These are phyloP conservation scores for Hericium alpestre DNA, from an alignment of 768 basidiomycete genomes.

Conservation along the genomic window DNA sequence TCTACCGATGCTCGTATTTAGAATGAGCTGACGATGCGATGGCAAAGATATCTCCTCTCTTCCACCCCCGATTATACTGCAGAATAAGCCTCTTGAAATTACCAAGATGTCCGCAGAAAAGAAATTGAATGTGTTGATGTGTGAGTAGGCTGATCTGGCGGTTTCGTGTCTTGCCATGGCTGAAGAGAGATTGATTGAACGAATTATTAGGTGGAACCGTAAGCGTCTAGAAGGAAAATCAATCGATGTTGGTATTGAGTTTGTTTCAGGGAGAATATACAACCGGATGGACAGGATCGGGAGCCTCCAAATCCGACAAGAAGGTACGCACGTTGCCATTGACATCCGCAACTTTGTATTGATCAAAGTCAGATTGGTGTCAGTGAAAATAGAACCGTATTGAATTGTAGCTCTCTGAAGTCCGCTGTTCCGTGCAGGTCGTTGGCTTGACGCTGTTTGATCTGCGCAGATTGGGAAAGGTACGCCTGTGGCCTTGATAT, in stretches of 20 bases:
- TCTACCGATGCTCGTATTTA: not conserved
- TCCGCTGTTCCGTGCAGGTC: conserved; percentile 37
- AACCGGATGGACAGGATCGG: conserved; percentile 86
- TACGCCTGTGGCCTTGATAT: conserved; percentile 12
- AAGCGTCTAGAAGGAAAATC: conserved; percentile 11
- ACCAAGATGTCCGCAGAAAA: conserved; percentile 30
- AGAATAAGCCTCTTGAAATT: not conserved
- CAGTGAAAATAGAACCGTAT: not conserved
- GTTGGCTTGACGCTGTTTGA: conserved; percentile 87
- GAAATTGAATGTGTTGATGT: conserved; percentile 71
- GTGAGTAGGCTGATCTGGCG: conserved; percentile 30
- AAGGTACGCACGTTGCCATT: conserved; percentile 38
- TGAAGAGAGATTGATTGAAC: not conserved
- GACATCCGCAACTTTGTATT: not conserved
- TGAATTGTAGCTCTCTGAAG: conserved; percentile 6
- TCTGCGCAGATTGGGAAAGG: conserved; percentile 76
- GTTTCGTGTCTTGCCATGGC: not conserved
- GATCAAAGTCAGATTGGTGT: conserved; percentile 22
- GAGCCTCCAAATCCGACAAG: conserved; percentile 92
- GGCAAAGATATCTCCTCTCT: not conserved
- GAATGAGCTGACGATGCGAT: not conserved
- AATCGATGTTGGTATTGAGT: conserved; percentile 10
- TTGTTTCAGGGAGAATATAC: conserved; percentile 68
- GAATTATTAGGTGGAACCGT: conserved; percentile 34
- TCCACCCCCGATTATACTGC: no score